These are phyloP conservation scores for Mimosa bimucronata DNA, from an alignment of 306 rosid genomes.

Conservation along the genomic window DNA sequence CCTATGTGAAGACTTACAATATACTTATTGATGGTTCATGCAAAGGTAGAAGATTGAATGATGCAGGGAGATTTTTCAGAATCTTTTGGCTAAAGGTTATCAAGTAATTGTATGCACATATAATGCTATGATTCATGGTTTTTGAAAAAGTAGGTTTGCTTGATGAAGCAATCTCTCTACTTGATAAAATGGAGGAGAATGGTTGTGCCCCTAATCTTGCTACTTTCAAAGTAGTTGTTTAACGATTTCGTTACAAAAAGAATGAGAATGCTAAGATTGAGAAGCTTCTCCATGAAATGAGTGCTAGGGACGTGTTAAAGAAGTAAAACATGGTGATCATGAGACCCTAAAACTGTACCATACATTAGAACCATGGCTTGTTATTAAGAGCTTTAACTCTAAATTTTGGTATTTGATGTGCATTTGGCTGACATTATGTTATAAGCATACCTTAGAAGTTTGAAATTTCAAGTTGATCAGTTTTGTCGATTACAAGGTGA, in stretches of 20 bases:
- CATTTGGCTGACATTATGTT: background rate
- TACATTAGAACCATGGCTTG: background rate
- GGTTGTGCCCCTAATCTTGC: background rate
- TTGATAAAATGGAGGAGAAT: background rate
- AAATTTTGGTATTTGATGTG: background rate
- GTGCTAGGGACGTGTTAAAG: too few relatives aligned
- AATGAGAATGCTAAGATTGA: background rate
- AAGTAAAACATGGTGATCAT: too few relatives aligned
- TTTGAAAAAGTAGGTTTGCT: too few relatives aligned
- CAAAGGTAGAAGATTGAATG: background rate
- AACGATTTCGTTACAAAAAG: background rate
- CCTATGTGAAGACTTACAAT: background rate
- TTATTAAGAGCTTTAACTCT: background rate
- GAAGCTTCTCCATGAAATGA: background rate
- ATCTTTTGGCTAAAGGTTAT: background rate
- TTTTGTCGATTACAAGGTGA: background rate
- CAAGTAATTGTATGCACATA: background rate
- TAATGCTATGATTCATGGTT: background rate
- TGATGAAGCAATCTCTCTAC: too few relatives aligned
- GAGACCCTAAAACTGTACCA: background rate
- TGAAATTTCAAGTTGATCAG: background rate
- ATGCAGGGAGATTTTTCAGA: background rate
- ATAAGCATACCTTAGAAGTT: background rate
- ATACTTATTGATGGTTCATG: background rate
- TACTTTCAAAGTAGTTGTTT: background rate